A percentile compares a stretch with the other conserved stretches of the same genome.
phyloP scores from a whole-genome alignment of 1,284 basidiomycete species.

The Papiliotrema flavescens region DNA sequence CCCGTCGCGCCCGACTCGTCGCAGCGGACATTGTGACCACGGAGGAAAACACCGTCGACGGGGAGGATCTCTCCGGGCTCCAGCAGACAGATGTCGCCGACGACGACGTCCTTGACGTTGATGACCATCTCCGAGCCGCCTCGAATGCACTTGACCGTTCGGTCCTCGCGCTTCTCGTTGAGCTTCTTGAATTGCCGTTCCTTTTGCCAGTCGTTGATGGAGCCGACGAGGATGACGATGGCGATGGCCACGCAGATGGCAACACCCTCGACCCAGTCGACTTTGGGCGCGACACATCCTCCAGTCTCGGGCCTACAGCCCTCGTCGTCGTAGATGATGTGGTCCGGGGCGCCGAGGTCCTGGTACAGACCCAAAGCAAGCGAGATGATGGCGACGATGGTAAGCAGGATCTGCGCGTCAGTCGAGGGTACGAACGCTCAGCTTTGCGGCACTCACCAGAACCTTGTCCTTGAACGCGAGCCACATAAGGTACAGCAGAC shows the following conservation, averaged over 20 bases:
- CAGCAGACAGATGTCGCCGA: slow-evolving; percentile 85
- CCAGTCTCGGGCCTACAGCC: slow-evolving; percentile 49
- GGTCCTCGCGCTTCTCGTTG: slow-evolving; percentile 94
- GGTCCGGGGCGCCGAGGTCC: slow-evolving; percentile 69
- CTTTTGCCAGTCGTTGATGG: slow-evolving; percentile 74
- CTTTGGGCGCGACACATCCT: slow-evolving; percentile 55
- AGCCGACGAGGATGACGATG: slow-evolving; percentile 53
- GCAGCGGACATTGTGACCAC: slow-evolving; percentile 89
- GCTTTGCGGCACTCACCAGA: slow-evolving; percentile 55
- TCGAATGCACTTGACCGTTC: slow-evolving; percentile 86
- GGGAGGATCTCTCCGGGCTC: slow-evolving; percentile 96
- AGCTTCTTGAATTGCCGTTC: slow-evolving; percentile 89
- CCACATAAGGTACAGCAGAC: slow-evolving; percentile 84
- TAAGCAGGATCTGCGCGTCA: slow-evolving; percentile 69
- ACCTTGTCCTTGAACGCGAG: slow-evolving; percentile 93
- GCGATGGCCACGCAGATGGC: slow-evolving; percentile 93
- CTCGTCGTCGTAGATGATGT: slow-evolving; percentile 52
- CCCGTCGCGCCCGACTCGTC: slow-evolving; percentile 97
- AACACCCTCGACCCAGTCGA: slow-evolving; percentile 97
- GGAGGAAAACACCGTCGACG: slow-evolving; percentile 90
- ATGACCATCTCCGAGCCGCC: slow-evolving; percentile 73
- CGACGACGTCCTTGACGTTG: slow-evolving; percentile 83
- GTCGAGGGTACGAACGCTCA: slow-evolving; percentile 9
- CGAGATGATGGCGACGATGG: slow-evolving; percentile 86
- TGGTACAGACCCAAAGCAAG: slow-evolving; percentile 92